Conservation (phyloP, 2,329 filamentous ascomycete genomes). For the Rutstroemia sydowiana region DNA sequence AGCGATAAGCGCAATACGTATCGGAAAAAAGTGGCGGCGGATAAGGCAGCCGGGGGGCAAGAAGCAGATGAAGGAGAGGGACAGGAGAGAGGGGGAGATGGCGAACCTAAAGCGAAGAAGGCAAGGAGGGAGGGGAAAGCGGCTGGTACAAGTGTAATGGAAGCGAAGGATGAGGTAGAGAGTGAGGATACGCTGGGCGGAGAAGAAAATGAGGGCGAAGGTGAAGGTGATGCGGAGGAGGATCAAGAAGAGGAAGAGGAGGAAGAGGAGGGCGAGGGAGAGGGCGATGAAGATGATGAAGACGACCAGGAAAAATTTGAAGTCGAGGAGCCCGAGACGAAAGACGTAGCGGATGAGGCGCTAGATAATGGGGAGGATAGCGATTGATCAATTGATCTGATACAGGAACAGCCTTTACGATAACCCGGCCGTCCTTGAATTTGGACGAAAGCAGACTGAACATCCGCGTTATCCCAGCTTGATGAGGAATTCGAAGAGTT, state of each 20-base stretch:
- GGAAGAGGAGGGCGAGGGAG: conserved; percentile 40
- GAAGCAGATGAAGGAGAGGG: conserved; percentile 32
- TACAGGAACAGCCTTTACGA: too few species aligned
- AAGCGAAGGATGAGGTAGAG: conserved; percentile 22
- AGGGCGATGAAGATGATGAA: conserved; percentile 45
- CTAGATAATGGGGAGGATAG: conserved; percentile 51
- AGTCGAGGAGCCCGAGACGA: conserved; percentile 45
- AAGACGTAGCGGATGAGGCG: conserved; percentile 46
- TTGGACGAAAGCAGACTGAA: too few species aligned
- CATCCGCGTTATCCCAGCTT: too few species aligned
- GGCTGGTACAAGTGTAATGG: conserved; percentile 28
- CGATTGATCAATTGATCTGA: too few species aligned
- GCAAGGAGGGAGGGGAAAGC: conserved; percentile 32
- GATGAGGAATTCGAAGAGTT: too few species aligned
- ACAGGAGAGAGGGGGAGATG: conserved; percentile 27
- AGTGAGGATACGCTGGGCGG: conserved; percentile 24
- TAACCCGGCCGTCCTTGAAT: too few species aligned
- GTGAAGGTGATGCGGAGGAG: conserved; percentile 33
- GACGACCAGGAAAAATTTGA: conserved; percentile 48
- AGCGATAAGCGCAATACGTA: conserved; percentile 69
- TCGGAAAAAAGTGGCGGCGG: conserved; percentile 60
- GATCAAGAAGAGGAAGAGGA: conserved; percentile 36
- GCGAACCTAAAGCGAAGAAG: conserved; percentile 10
- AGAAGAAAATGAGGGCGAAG: conserved; percentile 40
- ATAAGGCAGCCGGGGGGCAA: conserved; percentile 38